A percentile compares a stretch with the other conserved stretches of the same genome.
phyloP scores from a whole-genome alignment of 2,329 filamentous ascomycete genomes.

The Diaporthe amygdali region DNA sequence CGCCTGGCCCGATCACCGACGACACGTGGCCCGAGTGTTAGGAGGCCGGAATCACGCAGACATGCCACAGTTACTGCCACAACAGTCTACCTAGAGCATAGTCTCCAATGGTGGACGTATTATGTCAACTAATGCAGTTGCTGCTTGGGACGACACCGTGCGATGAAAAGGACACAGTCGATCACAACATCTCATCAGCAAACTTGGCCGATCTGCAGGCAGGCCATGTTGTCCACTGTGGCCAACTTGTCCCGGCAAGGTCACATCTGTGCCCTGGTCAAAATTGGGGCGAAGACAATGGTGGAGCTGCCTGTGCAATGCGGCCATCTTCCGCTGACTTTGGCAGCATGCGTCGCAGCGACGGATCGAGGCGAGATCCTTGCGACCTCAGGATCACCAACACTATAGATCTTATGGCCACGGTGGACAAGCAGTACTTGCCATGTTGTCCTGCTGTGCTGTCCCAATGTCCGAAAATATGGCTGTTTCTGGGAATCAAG shows the following conservation, averaged over 20 bases:
- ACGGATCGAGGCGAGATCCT: background rate
- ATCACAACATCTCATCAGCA: background rate
- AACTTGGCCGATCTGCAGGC: background rate
- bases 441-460: background rate
- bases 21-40: background rate
- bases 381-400: background rate
- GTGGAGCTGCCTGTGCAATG: background rate
- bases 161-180: background rate
- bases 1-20: background rate
- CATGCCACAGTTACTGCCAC: background rate
- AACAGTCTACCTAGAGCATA: background rate
- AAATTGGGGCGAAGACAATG: background rate
- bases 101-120: background rate
- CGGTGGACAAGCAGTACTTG: background rate
- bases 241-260: background rate
- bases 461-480: background rate
- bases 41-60: background rate
- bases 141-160: background rate
- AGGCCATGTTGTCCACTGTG: background rate
- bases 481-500: background rate
- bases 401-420: background rate
- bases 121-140: background rate
- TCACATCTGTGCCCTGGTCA: background rate
- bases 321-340: background rate
- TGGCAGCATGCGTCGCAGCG: background rate